These are phyloP conservation scores for Populus hybrid DNA, from an alignment of 441 rosid species.

Conservation along the genomic window DNA sequence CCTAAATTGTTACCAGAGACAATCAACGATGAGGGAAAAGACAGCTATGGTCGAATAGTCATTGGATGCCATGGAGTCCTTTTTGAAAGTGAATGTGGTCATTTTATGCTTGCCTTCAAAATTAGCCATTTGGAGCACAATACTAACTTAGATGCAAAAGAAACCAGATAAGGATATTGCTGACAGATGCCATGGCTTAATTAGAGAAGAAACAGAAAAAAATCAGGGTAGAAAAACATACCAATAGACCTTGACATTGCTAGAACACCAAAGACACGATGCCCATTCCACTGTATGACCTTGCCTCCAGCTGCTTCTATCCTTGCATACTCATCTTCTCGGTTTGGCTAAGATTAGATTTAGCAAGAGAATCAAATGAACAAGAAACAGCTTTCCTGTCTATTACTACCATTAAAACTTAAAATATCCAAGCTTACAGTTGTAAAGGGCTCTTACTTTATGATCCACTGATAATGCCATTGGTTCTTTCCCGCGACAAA, in stretches of 20 bases:
- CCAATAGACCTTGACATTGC: constrained; percentile 97
- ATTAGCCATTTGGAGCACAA: constrained; percentile 8
- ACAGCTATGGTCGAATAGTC: neutral
- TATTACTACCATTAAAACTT: neutral
- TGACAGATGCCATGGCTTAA: neutral
- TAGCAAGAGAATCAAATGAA: constrained; percentile 9
- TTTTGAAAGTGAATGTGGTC: neutral
- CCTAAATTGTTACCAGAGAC: neutral
- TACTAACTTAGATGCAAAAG: neutral
- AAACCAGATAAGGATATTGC: constrained; percentile 3
- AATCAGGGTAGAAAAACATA: constrained; percentile 26
- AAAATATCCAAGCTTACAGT: constrained; percentile 8
- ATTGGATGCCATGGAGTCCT: neutral
- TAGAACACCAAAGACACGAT: constrained; percentile 89
- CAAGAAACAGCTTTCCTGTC: neutral
- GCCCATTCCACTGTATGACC: constrained; percentile 95
- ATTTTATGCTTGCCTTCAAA: neutral
- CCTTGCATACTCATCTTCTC: constrained; percentile 89
- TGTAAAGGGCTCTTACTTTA: constrained; percentile 47
- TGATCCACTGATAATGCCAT: constrained; percentile 85
- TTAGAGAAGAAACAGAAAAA: neutral
- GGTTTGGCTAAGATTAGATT: constrained; percentile 58
- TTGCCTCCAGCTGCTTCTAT: constrained; percentile 93
- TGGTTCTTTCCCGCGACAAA: constrained; percentile 81
- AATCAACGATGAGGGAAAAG: neutral